Base-by-base conservation (phyloP, 129 eudicot species). In the Sambucus nigra region DNA sequence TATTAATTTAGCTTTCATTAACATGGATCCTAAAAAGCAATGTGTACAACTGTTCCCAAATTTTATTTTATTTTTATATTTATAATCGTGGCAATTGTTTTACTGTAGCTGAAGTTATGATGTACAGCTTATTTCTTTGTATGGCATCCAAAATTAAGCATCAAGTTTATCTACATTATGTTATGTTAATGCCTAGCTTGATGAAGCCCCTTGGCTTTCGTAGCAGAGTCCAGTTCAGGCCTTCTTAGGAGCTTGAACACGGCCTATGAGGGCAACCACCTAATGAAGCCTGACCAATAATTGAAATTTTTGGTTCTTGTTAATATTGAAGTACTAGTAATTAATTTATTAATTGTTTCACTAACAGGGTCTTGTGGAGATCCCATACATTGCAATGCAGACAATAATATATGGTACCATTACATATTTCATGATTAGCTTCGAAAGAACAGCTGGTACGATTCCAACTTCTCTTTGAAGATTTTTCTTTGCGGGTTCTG, bases 401-500 rank as follows among this genome's bases (percentile, higher is more conserved):
- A 81, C 95, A 52, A 63, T 86, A 41, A 1, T 78, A 38, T 86
- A 77, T 61, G 81, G 91, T 19, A 29, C 69, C 67, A 81, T 75
- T 59, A 81, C 95, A 5, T 86, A 78, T 64, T 86, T 81, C 69
- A 81, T 86, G 95, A 81, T 86, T 71, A 66, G 79, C 60, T 81
- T 86, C 38, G 81, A 81, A 63, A 81, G 84, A 48, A 72, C 81
- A 42, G 69, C 63, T 2, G 80, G 95, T 86, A 77, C 48, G 69
- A 41, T 53, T 17, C 51, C 41, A 44, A 18, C 25, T 53, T 55
- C 46, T 31, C 33, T 38, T 16, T 39, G 3, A 33, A 19, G 29
- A 19, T 17, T 39, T 33, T 31, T 8, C 4, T 32, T 17, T 53
- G 27, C 18, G 41, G 41, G 27, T 29, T 53, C 12, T 29, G 2